phyloP scores from a whole-genome alignment of 2,329 filamentous ascomycete species.

The Pestalotiopsis sp. region DNA sequence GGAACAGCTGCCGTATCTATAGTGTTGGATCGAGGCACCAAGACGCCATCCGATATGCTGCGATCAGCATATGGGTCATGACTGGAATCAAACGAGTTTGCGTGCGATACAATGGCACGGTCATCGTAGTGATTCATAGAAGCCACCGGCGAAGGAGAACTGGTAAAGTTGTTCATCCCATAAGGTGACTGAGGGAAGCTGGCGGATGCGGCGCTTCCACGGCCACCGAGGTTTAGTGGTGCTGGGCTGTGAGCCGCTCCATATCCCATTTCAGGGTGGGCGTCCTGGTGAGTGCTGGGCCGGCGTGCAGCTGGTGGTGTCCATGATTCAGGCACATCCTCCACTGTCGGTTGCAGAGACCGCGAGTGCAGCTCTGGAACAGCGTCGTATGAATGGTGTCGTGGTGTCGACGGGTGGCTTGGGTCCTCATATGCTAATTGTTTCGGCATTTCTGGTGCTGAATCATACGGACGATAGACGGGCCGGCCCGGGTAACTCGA shows the following conservation, averaged over 20 bases:
- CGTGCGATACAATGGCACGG: neutral
- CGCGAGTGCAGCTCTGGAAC: slow-evolving; percentile 47
- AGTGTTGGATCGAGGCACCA: slow-evolving; percentile 29
- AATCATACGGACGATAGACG: slow-evolving; percentile 53
- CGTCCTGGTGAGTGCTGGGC: slow-evolving; percentile 23
- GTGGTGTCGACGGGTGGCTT: slow-evolving; percentile 37
- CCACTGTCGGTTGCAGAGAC: slow-evolving; percentile 63
- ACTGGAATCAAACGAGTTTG: slow-evolving; percentile 17
- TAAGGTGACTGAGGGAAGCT: slow-evolving; percentile 31
- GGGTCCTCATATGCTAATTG: slow-evolving; percentile 34
- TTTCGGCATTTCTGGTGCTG: slow-evolving; percentile 41
- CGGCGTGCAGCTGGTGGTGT: slow-evolving; percentile 30
- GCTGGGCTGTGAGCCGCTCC: slow-evolving; percentile 43
- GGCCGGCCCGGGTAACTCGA: slow-evolving; percentile 54
- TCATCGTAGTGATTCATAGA: slow-evolving; percentile 17
- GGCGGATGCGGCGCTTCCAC: slow-evolving; percentile 32
- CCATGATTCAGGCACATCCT: slow-evolving; percentile 62
- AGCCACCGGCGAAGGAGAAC: slow-evolving; percentile 33
- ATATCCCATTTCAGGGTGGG: slow-evolving; percentile 41
- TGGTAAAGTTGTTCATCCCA: slow-evolving; percentile 29
- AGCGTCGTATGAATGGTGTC: slow-evolving; percentile 54
- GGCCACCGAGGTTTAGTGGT: slow-evolving; percentile 44
- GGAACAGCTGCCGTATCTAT: slow-evolving; percentile 40
- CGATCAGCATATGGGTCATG: neutral
- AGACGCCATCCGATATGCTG: neutral